phyloP scores from a whole-genome alignment of 2,329 filamentous ascomycete species.

The Claviceps humidiphila region DNA sequence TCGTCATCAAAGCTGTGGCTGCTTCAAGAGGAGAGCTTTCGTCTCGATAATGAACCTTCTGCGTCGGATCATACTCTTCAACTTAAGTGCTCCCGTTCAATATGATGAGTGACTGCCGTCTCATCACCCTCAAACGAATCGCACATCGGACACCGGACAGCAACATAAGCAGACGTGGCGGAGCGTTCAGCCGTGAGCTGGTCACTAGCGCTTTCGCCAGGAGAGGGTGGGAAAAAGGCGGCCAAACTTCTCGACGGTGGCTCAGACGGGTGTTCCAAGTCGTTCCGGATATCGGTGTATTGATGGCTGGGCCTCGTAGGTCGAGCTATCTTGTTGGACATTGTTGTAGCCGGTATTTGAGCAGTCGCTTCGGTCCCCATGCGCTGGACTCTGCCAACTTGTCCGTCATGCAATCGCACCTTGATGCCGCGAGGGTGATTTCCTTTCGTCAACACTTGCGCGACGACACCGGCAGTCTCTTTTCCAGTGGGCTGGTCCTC shows the following conservation, averaged over 20 bases:
- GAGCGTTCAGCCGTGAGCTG: constrained; percentile 1
- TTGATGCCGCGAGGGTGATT: constrained; percentile 72
- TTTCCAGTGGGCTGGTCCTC: constrained; percentile 61
- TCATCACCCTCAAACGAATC: constrained; percentile 54
- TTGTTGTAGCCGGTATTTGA: constrained; percentile 2
- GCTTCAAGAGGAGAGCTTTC: neutral
- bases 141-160: constrained; percentile 49
- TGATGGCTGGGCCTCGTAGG: constrained; percentile 16
- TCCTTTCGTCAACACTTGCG: constrained; percentile 55
- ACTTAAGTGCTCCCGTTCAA: constrained; percentile 28
- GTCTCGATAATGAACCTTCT: neutral
- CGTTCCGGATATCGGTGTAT: constrained; percentile 22
- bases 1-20: neutral
- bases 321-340: neutral
- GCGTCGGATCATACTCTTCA: neutral
- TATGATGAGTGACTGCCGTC: constrained; percentile 52
- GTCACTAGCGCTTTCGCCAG: constrained; percentile 13
- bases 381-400: constrained; percentile 60
- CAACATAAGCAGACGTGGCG: neutral
- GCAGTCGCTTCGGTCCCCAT: constrained; percentile 25
- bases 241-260: constrained; percentile 28
- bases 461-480: constrained; percentile 53
- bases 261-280: constrained; percentile 19
- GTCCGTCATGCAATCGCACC: constrained; percentile 56
- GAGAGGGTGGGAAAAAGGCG: constrained; percentile 34